Base-by-base conservation (phyloP, 768 basidiomycete genomes). In the Leccinellum rugosiceps region DNA sequence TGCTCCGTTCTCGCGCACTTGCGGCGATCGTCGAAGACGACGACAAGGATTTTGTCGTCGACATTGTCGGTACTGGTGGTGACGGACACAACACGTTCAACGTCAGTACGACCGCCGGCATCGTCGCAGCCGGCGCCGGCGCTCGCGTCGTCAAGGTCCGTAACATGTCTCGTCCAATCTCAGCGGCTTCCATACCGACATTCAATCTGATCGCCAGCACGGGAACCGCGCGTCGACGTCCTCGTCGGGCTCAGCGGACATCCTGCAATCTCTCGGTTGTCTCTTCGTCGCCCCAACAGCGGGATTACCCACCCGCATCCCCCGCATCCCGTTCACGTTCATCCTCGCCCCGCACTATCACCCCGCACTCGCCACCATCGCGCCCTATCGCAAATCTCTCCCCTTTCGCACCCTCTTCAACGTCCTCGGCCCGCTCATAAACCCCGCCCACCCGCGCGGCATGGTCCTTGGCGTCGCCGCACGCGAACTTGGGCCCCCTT, bases 401-500 rank as follows among this genome's bases (percentile, higher is more conserved):
- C 93, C 94, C 47, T 98, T 96, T 77, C 88, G 94, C 47, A 98
- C 96, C 9, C 87, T 99, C 77, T 98, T 97, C 82, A 98, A 99
- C 74, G 76, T 94, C 57, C 80, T 98, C 31, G 95, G 97, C 0
- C 97, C 96, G 0, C 81, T 98, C 38, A 88, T 96, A 74, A 98
- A 96, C 73, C 97, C 96, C 3, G 87, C 92, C 0, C 75, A 78
- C 9, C 96, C 97, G 3, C 80, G 79, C 4, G 88, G 92, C 3
- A 94, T 98, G 89, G 83, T 98, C 4, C 79, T 98, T 35, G 96
- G 96, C 45, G 88, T 99, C 32, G 89, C 94, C 9, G 87, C 87
- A 58, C 84, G 76, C 49, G 85, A 86, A 64, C 83, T 99, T 23
- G 96, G 95, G 0, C 71, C 76, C 6, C 85, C 90, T 0, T 98